These are phyloP conservation scores for Kodamaea sp. DNA, from an alignment of 1,139 yeast genomes.

Conservation along the genomic window DNA sequence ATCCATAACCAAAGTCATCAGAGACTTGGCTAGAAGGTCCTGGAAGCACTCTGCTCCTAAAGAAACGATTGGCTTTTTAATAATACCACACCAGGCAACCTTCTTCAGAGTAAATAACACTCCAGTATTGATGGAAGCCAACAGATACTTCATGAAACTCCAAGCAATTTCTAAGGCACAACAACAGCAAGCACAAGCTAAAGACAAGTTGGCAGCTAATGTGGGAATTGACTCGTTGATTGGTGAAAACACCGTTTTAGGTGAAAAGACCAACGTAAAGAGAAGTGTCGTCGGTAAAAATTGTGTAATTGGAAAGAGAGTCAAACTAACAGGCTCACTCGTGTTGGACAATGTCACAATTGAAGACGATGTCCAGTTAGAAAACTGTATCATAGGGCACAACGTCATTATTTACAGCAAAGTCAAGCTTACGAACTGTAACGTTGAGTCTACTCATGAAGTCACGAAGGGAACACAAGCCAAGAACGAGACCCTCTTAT, in stretches of 20 bases:
- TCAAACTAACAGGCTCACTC: constrained; percentile 85
- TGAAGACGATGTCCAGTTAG: constrained; percentile 83
- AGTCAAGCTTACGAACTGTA: constrained; percentile 69
- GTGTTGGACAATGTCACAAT: constrained; percentile 68
- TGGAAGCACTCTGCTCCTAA: constrained; percentile 74
- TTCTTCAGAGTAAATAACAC: constrained; percentile 79
- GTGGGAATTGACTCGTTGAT: constrained; percentile 86
- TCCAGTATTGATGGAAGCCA: constrained; percentile 88
- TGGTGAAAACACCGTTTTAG: constrained; percentile 59
- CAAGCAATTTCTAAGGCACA: constrained; percentile 36
- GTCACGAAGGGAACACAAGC: constrained; percentile 63
- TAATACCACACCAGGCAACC: constrained; percentile 62
- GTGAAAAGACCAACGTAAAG: constrained; percentile 84
- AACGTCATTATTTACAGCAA: constrained; percentile 61
- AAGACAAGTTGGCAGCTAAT: constrained; percentile 68
- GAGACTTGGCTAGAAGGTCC: constrained; percentile 87
- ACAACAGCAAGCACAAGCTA: constrained; percentile 31
- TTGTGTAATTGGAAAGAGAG: constrained; percentile 80
- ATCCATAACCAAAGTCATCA: constrained; percentile 67
- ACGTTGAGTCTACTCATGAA: constrained; percentile 76
- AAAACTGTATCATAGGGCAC: constrained; percentile 85
- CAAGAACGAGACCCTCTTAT: constrained; percentile 82
- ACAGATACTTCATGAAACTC: constrained; percentile 68
- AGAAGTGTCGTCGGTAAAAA: constrained; percentile 73
- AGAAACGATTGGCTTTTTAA: constrained; percentile 64